Percentiles rank a stretch among this genome's conserved stretches.
Conservation (phyloP, 257 asterid genomes). For the Echites panduratus region DNA sequence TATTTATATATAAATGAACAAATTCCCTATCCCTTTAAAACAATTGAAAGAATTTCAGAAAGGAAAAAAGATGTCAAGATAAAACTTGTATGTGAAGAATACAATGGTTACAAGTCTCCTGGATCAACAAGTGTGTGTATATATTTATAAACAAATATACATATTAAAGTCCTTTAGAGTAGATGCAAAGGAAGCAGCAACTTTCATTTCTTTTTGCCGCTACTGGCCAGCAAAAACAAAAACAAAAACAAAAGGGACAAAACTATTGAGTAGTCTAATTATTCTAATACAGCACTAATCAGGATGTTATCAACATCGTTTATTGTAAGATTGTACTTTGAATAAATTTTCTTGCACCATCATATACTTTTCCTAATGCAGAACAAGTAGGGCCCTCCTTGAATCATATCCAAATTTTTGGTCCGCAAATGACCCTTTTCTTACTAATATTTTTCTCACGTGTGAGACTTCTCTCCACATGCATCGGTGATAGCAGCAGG, state of each 20-base stretch:
- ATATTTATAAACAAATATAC: conserved; percentile 10
- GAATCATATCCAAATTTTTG: conserved; percentile 1
- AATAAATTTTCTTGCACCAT: conserved; percentile 9
- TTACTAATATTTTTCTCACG: conserved; percentile 13
- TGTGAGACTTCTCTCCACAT: not conserved
- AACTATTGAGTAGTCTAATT: not conserved
- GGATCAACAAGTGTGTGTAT: conserved; percentile 5
- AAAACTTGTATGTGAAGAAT: conserved; percentile 41
- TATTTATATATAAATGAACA: not conserved
- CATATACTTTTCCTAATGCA: conserved; percentile 8
- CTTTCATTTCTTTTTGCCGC: conserved; percentile 28
- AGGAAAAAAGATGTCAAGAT: conserved; percentile 16
- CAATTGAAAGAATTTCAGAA: conserved; percentile 9
- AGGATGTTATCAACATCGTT: conserved; percentile 11
- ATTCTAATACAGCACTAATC: not conserved
- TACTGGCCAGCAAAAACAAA: conserved; percentile 10
- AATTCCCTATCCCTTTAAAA: not conserved
- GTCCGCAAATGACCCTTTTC: conserved; percentile 1
- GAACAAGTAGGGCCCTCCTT: conserved; percentile 19
- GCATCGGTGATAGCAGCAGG: too few species aligned
- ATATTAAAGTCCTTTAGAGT: conserved; percentile 23
- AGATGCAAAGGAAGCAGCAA: conserved; percentile 44
- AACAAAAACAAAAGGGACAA: conserved; percentile 19
- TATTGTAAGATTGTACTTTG: conserved; percentile 14
- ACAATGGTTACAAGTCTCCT: conserved; percentile 24